phyloP scores from a whole-genome alignment of 2,329 filamentous ascomycete species.

The Apiospora kogelbergensis region DNA sequence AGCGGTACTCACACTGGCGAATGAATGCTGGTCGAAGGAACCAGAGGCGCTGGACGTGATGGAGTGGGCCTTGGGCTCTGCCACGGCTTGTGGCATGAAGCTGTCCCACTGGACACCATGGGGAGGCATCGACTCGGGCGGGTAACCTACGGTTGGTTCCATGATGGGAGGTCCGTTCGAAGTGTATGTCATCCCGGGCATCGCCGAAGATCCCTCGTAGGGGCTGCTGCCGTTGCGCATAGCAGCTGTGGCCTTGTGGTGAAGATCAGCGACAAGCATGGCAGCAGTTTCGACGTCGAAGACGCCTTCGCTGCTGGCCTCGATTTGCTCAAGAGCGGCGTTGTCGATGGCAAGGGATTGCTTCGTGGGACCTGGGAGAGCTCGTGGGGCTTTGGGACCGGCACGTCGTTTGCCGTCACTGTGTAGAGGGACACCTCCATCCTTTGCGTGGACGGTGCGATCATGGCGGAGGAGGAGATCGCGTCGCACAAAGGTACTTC shows the following conservation, averaged over 20 bases:
- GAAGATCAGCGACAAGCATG: constrained; percentile 97
- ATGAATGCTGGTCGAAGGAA: constrained; percentile 68
- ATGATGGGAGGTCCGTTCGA: constrained; percentile 70
- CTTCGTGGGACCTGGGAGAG: constrained; percentile 68
- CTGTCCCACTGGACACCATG: constrained; percentile 85
- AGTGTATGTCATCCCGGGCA: constrained; percentile 59
- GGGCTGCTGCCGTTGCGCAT: constrained; percentile 59
- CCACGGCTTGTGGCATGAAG: constrained; percentile 70
- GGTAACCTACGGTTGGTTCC: constrained; percentile 75
- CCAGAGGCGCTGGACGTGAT: constrained; percentile 64
- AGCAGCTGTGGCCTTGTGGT: constrained; percentile 84
- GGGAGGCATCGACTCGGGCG: constrained; percentile 76
- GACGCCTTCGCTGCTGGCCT: constrained; percentile 84
- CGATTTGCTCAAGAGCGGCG: constrained; percentile 86
- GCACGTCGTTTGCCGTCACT: constrained; percentile 90
- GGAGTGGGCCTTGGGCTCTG: constrained; percentile 75
- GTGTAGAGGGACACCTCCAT: constrained; percentile 89
- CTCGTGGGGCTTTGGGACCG: constrained; percentile 62
- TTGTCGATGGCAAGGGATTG: constrained; percentile 79
- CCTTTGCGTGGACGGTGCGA: constrained; percentile 96
- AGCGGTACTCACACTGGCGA: constrained; percentile 54
- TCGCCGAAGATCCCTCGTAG: constrained; percentile 58
- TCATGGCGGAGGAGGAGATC: constrained; percentile 96
- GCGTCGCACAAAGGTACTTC: constrained; percentile 96
- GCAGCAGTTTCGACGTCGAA: constrained; percentile 97